Conservation (phyloP, 805 yeast species). For the Candida suzukii region DNA sequence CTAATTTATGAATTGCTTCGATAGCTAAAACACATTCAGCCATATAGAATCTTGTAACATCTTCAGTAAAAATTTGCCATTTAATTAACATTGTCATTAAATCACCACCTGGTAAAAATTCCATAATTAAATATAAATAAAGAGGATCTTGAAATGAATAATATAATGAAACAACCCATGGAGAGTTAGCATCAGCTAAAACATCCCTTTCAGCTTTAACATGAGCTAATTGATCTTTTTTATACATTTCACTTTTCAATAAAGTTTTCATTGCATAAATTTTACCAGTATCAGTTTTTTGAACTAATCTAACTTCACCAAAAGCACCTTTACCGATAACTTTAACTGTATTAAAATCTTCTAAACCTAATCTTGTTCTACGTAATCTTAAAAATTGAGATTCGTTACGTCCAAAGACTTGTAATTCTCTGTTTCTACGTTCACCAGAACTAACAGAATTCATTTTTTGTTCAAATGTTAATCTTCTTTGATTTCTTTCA, state of each 20-base stretch:
- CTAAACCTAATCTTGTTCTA: conserved; percentile 74
- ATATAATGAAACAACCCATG: conserved; percentile 81
- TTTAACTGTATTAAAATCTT: conserved; percentile 83
- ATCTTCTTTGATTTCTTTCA: conserved; percentile 89
- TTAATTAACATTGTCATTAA: conserved; percentile 92
- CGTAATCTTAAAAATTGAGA: conserved; percentile 79
- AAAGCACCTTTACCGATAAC: conserved; percentile 96
- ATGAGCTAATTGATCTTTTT: conserved; percentile 90
- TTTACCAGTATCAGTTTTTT: conserved; percentile 85
- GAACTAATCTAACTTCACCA: conserved; percentile 94
- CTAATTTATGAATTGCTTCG: conserved; percentile 87
- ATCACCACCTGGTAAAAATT: conserved; percentile 78
- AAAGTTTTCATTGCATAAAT: conserved; percentile 93
- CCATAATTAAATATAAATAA: conserved; percentile 74
- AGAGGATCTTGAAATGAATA: conserved; percentile 77
- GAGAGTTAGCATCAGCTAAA: conserved; percentile 81
- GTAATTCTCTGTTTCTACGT: conserved; percentile 73
- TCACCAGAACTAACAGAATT: conserved; percentile 75
- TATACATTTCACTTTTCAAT: conserved; percentile 86
- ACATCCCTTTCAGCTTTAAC: conserved; percentile 96
- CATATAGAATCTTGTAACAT: conserved; percentile 86
- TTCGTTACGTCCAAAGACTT: conserved; percentile 80
- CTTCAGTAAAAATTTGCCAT: conserved; percentile 92
- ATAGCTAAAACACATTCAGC: conserved; percentile 95
- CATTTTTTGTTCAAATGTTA: conserved; percentile 72